Conservation (phyloP, 202 grass and related monocot genomes). For the Brachypodium distachyon region DNA sequence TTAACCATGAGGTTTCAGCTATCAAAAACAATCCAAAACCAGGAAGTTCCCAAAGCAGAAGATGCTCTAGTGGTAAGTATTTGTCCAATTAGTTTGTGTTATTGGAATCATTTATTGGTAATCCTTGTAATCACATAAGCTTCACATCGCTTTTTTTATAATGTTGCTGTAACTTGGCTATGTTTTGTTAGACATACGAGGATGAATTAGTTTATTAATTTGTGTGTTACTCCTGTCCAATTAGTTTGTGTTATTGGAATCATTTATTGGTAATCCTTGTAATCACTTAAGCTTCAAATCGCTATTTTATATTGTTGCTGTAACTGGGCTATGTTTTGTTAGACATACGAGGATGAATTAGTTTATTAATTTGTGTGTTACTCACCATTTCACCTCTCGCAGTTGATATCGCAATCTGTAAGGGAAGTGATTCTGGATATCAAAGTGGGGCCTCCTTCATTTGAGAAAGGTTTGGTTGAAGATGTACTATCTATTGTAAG, state of each 20-base stretch:
- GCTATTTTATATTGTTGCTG: not conserved
- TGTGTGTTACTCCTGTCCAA: no score
- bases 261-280: not conserved
- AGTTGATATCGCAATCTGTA: conserved; percentile 63
- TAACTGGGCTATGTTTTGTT: not conserved
- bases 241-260: not conserved
- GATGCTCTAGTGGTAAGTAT: conserved; percentile 56
- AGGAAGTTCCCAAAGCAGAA: conserved; percentile 49
- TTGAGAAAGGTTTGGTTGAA: conserved; percentile 63
- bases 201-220: no score
- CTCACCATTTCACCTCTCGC: conserved; percentile 8
- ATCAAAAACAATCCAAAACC: conserved; percentile 35
- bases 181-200: not conserved
- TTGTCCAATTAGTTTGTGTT: not conserved
- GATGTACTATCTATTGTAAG: conserved; percentile 77
- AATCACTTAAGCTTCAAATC: not conserved
- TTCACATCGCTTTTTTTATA: not conserved
- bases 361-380: not conserved
- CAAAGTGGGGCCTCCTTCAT: conserved; percentile 79
- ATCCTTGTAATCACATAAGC: not conserved
- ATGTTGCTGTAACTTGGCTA: not conserved
- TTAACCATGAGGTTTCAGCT: conserved; percentile 47
- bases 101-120: not conserved
- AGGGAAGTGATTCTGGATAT: conserved; percentile 79
- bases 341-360: not conserved